These are phyloP conservation scores for Bacidia rubella DNA, from an alignment of 495 filamentous ascomycete species.

Conservation along the genomic window DNA sequence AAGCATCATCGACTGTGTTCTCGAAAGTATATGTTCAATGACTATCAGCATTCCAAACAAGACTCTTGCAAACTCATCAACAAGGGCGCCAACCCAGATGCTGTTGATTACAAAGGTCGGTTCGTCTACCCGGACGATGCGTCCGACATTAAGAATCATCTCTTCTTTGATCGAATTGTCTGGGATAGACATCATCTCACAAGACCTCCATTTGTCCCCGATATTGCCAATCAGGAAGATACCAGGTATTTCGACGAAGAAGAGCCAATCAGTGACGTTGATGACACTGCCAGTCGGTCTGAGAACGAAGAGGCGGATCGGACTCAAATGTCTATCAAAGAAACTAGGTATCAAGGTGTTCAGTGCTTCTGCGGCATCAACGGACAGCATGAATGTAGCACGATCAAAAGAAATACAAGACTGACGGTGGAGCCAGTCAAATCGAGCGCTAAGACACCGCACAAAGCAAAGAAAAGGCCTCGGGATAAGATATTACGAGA, in stretches of 20 bases:
- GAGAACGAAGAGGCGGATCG: neutral
- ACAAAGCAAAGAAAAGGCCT: slow-evolving; percentile 54
- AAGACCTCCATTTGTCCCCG: slow-evolving; percentile 64
- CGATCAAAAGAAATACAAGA: neutral
- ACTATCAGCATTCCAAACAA: slow-evolving; percentile 26
- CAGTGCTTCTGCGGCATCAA: slow-evolving; percentile 11
- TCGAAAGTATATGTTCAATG: slow-evolving; percentile 52
- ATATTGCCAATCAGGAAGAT: slow-evolving; percentile 56
- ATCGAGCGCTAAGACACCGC: slow-evolving; percentile 6
- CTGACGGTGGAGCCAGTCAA: neutral
- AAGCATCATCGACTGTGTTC: slow-evolving; percentile 64
- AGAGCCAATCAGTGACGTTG: slow-evolving; percentile 44
- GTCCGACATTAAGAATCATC: slow-evolving; percentile 64
- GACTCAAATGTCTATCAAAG: neutral
- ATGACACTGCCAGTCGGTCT: slow-evolving; percentile 18
- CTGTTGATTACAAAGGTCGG: slow-evolving; percentile 28
- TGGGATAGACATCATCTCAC: slow-evolving; percentile 57
- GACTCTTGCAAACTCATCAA: slow-evolving; percentile 19
- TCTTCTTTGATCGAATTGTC: slow-evolving; percentile 53
- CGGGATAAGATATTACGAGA: slow-evolving; percentile 73
- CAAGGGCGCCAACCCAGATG: slow-evolving; percentile 20
- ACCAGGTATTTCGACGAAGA: slow-evolving; percentile 85
- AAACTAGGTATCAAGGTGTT: neutral
- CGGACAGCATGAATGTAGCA: neutral
- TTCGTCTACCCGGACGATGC: slow-evolving; percentile 71